Percentiles rank a stretch among this genome's conserved stretches.
Conservation (phyloP, 108 stramenopile genomes). For the Discostella stelligeroides region DNA sequence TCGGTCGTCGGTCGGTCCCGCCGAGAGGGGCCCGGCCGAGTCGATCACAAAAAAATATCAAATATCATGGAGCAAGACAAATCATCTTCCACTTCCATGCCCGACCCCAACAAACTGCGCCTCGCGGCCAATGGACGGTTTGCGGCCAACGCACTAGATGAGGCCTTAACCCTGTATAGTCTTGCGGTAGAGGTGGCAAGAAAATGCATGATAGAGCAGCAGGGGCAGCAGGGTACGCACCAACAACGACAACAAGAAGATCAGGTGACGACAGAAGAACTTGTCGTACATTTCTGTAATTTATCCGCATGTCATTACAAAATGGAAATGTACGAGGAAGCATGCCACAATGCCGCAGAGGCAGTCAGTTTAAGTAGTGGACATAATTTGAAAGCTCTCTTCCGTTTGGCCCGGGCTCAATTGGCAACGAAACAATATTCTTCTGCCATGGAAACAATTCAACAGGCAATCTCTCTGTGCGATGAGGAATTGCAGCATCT, state of each 20-base stretch:
- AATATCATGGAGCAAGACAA: background rate
- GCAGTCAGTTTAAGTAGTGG: conserved; percentile 51
- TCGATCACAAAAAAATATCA: too few relatives aligned
- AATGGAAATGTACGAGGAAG: conserved; percentile 66
- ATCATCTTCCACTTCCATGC: conserved; percentile 14
- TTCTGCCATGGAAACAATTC: conserved; percentile 49
- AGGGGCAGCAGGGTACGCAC: too few relatives aligned
- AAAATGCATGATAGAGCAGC: background rate
- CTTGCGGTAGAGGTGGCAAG: conserved; percentile 47
- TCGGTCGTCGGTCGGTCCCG: too few relatives aligned
- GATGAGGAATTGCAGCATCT: background rate
- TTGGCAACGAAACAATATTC: conserved; percentile 57
- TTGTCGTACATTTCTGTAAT: conserved; percentile 75
- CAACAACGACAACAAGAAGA: conserved; percentile 5
- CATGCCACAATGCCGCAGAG: conserved; percentile 58
- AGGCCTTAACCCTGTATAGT: conserved; percentile 45
- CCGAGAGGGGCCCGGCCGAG: too few relatives aligned
- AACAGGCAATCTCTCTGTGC: conserved; percentile 13
- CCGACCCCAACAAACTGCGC: conserved; percentile 42
- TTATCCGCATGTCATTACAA: conserved; percentile 74
- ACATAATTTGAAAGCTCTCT: conserved; percentile 69
- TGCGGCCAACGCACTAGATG: conserved; percentile 46
- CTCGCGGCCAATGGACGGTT: conserved; percentile 50
- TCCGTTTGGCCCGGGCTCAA: conserved; percentile 74
- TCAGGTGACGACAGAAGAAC: conserved; percentile 22